Percentiles rank a stretch among this genome's conserved stretches.
These are phyloP conservation scores for Penicillium longicatenatum DNA, from an alignment of 495 filamentous ascomycete genomes.

Conservation along the genomic window DNA sequence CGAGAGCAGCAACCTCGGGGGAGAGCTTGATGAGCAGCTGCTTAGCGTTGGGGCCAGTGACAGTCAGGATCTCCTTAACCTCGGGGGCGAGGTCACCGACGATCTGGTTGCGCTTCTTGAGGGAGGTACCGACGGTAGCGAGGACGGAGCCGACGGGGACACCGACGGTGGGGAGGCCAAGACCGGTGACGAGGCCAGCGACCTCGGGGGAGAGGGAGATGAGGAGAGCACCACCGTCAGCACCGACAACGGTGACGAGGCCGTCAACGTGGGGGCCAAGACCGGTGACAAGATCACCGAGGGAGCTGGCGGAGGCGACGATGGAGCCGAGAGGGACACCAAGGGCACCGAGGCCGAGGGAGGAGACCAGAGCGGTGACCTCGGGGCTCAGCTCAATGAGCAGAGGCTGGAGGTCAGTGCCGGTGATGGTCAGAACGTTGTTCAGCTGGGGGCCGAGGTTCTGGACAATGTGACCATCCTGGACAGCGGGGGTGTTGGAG, in stretches of 20 bases:
- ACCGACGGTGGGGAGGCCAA: slow-evolving; percentile 33
- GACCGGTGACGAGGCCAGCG: slow-evolving; percentile 33
- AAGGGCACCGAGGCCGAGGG: slow-evolving; percentile 27
- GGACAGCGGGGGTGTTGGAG: slow-evolving; percentile 14
- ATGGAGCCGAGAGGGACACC: slow-evolving; percentile 27
- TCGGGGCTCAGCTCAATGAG: slow-evolving; percentile 32
- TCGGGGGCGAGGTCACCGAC: slow-evolving; percentile 37
- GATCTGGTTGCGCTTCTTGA: slow-evolving; percentile 33
- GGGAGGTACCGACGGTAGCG: slow-evolving; percentile 25
- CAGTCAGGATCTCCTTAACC: slow-evolving; percentile 36
- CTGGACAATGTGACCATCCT: slow-evolving; percentile 32
- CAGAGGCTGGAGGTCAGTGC: slow-evolving; percentile 23
- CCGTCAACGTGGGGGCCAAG: slow-evolving; percentile 33
- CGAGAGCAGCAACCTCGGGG: slow-evolving; percentile 33
- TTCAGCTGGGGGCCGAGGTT: slow-evolving; percentile 32
- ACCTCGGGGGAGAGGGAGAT: slow-evolving; percentile 38
- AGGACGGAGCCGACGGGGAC: slow-evolving; percentile 29
- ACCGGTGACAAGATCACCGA: slow-evolving; percentile 34
- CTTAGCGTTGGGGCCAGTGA: slow-evolving; percentile 34
- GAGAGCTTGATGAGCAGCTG: slow-evolving; percentile 41
- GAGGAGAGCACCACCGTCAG: slow-evolving; percentile 33
- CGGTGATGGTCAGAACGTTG: slow-evolving; percentile 32
- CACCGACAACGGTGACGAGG: slow-evolving; percentile 35
- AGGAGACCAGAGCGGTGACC: slow-evolving; percentile 26
- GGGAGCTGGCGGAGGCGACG: slow-evolving; percentile 31